phyloP scores from a whole-genome alignment of 2,329 filamentous ascomycete genomes.

The Alternaria sp. region DNA sequence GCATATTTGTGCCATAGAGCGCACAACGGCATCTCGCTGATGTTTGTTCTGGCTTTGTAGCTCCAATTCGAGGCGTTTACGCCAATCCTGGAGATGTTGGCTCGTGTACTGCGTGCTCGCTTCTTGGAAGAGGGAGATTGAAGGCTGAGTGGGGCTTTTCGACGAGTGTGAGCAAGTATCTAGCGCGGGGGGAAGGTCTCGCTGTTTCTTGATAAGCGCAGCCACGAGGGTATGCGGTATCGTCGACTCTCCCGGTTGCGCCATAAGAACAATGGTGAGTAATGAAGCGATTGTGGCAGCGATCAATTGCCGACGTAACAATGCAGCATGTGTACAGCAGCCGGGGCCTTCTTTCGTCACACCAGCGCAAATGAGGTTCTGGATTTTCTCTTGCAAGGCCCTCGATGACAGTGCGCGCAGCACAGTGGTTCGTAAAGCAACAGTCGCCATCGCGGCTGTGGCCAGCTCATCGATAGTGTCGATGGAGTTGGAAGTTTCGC shows the following conservation, averaged over 20 bases:
- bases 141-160: background rate
- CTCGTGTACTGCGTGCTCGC: slow-evolving; percentile 46
- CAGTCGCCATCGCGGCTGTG: slow-evolving; percentile 13
- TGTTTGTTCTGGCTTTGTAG: slow-evolving; percentile 48
- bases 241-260: slow-evolving; percentile 17
- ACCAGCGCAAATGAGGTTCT: slow-evolving; percentile 20
- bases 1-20: slow-evolving; percentile 60
- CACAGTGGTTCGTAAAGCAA: slow-evolving; percentile 25
- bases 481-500: slow-evolving; percentile 12
- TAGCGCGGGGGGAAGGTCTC: slow-evolving; percentile 13
- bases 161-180: slow-evolving; percentile 26
- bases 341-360: background rate
- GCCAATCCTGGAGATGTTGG: slow-evolving; percentile 56
- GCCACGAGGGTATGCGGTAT: slow-evolving; percentile 25
- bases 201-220: slow-evolving; percentile 39
- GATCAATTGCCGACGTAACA: slow-evolving; percentile 21
- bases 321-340: slow-evolving; percentile 22
- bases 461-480: slow-evolving; percentile 27
- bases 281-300: slow-evolving; percentile 37
- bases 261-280: slow-evolving; percentile 30
- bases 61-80: slow-evolving; percentile 51
- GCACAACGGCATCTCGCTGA: slow-evolving; percentile 56
- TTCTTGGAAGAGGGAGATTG: slow-evolving; percentile 46
- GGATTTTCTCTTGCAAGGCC: slow-evolving; percentile 28
- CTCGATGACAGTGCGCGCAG: slow-evolving; percentile 33